A percentile compares a stretch with the other conserved stretches of the same genome.
These are phyloP conservation scores for Selaginella tamariscina DNA, from an alignment of 75 land plant genomes.

Conservation along the genomic window DNA sequence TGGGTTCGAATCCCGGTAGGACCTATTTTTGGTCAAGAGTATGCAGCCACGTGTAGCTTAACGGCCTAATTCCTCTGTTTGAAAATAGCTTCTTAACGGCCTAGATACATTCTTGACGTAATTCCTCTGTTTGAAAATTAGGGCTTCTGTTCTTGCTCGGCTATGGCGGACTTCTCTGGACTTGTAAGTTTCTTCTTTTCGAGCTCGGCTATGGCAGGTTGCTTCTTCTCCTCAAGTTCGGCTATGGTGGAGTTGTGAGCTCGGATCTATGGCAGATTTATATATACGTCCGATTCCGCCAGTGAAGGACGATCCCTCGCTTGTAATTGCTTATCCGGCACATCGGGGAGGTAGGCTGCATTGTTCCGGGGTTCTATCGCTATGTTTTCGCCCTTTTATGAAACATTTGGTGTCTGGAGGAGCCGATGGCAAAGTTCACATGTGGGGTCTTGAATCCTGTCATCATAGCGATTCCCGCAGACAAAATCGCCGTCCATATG, in stretches of 20 bases:
- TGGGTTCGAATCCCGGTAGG: slow-evolving; percentile 60
- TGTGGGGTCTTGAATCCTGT: slow-evolving; percentile 26
- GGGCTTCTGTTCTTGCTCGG: too few species aligned
- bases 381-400: slow-evolving; percentile 31
- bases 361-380: slow-evolving; percentile 15
- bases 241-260: too few species aligned
- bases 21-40: background rate
- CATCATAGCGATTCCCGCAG: slow-evolving; percentile 17
- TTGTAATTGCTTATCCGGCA: background rate
- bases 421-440: slow-evolving; percentile 18
- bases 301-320: background rate
- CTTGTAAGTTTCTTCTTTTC: too few species aligned
- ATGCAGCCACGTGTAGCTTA: background rate
- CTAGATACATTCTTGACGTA: too few species aligned
- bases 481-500: slow-evolving; percentile 24
- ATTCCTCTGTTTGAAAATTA: too few species aligned
- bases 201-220: too few species aligned
- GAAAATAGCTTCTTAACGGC: too few species aligned
- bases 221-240: too few species aligned
- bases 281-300: too few species aligned
- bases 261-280: too few species aligned
- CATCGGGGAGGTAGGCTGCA: background rate
- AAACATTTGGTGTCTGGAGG: slow-evolving; percentile 35
- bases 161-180: too few species aligned
- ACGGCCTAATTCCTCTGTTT: too few species aligned